Conservation (phyloP, 148 eudicot species). For the Rheum nobile region DNA sequence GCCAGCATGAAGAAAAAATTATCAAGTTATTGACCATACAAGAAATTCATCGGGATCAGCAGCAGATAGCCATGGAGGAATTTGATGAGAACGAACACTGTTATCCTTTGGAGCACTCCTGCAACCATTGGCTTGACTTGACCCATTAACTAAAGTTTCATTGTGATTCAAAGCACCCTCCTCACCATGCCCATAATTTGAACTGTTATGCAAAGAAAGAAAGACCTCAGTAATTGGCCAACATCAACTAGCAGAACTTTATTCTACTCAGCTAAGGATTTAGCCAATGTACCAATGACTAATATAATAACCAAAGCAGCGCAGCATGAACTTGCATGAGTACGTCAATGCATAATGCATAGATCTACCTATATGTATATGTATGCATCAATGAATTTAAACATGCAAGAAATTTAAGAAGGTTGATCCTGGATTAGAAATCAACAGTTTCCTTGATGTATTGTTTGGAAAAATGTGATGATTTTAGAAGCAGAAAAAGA, state of each 20-base stretch:
- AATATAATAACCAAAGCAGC: neutral
- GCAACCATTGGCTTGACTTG: conserved; percentile 41
- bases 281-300: neutral
- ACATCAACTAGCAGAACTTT: neutral
- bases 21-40: conserved; percentile 30
- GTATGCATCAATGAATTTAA: neutral
- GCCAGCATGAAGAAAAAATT: neutral
- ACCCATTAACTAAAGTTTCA: conserved; percentile 27
- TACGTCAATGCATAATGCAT: neutral
- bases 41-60: conserved; percentile 94
- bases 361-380: neutral
- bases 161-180: conserved; percentile 34
- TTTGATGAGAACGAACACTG: conserved; percentile 44
- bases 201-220: conserved; percentile 21
- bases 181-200: conserved; percentile 63
- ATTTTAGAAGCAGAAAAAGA: neutral
- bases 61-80: conserved; percentile 72
- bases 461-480: neutral
- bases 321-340: neutral
- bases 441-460: neutral
- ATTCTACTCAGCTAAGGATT: neutral
- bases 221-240: neutral
- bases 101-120: conserved; percentile 36
- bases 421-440: neutral
- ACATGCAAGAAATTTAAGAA: neutral